Percentiles rank a stretch among this genome's conserved stretches.
Evolutionary conservation across 495 filamentous ascomycete genomes (phyloP).

Genomic region (Penicillium herquei): DNA sequence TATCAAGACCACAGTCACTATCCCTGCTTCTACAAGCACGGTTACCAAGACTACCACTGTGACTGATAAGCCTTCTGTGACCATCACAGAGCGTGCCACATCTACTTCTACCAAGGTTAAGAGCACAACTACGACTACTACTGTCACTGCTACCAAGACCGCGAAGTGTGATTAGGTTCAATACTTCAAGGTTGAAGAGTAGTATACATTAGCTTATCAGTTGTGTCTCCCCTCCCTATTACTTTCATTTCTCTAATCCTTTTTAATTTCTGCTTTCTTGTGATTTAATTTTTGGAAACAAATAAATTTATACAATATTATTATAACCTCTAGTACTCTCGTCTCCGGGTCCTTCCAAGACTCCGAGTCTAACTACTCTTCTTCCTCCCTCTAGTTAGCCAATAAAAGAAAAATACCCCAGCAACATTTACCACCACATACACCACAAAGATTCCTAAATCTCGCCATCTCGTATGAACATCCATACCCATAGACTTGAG

Average conservation of each 20-base stretch:
- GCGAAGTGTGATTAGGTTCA: not conserved
- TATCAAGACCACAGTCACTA: constrained; percentile 9
- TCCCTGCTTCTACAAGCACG: constrained; percentile 9
- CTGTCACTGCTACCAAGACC: constrained; percentile 13
- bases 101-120: constrained; percentile 12
- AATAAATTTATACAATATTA: no score
- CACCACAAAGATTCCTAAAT: not conserved
- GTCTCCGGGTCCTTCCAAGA: no score
- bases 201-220: no score
- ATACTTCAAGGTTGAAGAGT: not conserved
- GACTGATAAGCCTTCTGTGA: constrained; percentile 8
- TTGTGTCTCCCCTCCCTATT: no score
- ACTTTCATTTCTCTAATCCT: no score
- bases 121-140: constrained; percentile 8
- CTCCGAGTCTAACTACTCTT: no score
- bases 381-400: no score
- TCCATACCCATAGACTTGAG: not conserved
- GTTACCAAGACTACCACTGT: constrained; percentile 10
- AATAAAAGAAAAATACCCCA: no score
- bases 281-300: no score
- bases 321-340: no score
- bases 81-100: constrained; percentile 9
- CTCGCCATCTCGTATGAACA: not conserved
- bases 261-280: no score
- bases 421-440: no score